Evolutionary conservation across 2,329 filamentous ascomycete species (phyloP), one percentile per base, ranked within the genome.

Genomic region (Microcyclosporella mali): DNA sequence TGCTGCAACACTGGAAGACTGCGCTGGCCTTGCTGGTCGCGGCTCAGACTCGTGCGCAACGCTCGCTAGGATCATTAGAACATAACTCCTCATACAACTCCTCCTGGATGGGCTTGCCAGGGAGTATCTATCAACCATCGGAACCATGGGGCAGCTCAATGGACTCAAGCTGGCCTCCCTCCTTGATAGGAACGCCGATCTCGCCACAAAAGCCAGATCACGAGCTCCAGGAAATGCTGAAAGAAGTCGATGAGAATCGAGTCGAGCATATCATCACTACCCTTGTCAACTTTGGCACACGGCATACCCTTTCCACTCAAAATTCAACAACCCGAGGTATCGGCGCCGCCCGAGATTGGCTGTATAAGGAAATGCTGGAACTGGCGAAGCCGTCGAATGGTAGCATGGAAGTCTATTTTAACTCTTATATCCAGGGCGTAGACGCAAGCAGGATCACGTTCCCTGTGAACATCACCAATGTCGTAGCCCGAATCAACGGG

Each of bases 341-440:
- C 40, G 74, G 75, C 1, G 75, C 75, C 4, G 75, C 77, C 9
- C 60, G 75, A 46, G 73, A 78, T 53, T 79, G 75, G 75, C 72
- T 79, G 36, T 66, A 67, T 25, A 60, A 61, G 17, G 69, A 78
- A 56, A 74, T 77, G 65, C 59, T 62, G 33, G 61, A 59, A 29
- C 71, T 72, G 47, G 75, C 75, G 2, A 60, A 65, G 14, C 60
- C 64, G 3, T 71, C 69, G 34, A 67, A 72, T n/a, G 74, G 74
- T 0, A 61, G 66, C 15, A 71, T 79, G 65, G 67, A 59, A 0
- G 74, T 79, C 3, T 65, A 67, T 35, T 67, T 75, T 33, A 65
- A 69, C 19, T 69, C 70, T 28, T 79, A 79, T 57, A 62, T 73
- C 15, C 76, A 79, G 53, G 57, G 59, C 3, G 64, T 72, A 3